These are phyloP conservation scores for Mycena vulgaris DNA, from an alignment of 768 basidiomycete genomes.

Conservation along the genomic window DNA sequence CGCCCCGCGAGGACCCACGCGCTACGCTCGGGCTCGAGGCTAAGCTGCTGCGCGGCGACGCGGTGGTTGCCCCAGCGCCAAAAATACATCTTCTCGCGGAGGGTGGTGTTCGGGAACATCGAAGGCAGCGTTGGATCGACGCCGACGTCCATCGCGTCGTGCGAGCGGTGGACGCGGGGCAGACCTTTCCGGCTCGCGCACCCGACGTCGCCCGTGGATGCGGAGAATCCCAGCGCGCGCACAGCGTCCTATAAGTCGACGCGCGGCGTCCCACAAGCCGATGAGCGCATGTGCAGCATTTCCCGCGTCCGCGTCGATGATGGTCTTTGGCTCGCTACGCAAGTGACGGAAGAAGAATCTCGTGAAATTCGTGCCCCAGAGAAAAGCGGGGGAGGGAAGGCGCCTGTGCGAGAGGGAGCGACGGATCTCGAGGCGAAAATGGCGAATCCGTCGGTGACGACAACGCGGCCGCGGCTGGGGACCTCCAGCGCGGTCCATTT, in stretches of 20 bases:
- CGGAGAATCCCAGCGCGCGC: slow-evolving; percentile 62
- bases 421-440: slow-evolving; percentile 92
- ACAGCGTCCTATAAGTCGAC: too few species aligned
- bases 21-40: slow-evolving; percentile 77
- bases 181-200: slow-evolving; percentile 89
- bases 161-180: slow-evolving; percentile 71
- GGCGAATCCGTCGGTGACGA: slow-evolving; percentile 85
- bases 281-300: slow-evolving; percentile 67
- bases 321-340: slow-evolving; percentile 76
- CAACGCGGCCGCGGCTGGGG: slow-evolving; percentile 80
- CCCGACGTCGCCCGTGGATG: slow-evolving; percentile 75
- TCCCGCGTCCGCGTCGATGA: slow-evolving; percentile 75
- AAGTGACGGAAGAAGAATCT: slow-evolving; percentile 76
- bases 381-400: slow-evolving; percentile 76
- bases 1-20: slow-evolving; percentile 79
- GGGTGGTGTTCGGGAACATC: slow-evolving; percentile 76
- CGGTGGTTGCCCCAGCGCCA: slow-evolving; percentile 73
- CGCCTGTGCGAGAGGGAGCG: slow-evolving; percentile 59
- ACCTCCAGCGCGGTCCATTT: slow-evolving; percentile 83
- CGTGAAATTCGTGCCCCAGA: slow-evolving; percentile 90
- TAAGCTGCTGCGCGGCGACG: slow-evolving; percentile 73
- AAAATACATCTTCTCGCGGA: slow-evolving; percentile 96
- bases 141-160: slow-evolving; percentile 61
- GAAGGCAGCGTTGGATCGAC: slow-evolving; percentile 52
- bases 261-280: slow-evolving; percentile 76